Evolutionary conservation across 1,284 basidiomycete species (phyloP), one percentile per base, ranked within the genome.

Genomic region (Ustilago loliicola): DNA sequence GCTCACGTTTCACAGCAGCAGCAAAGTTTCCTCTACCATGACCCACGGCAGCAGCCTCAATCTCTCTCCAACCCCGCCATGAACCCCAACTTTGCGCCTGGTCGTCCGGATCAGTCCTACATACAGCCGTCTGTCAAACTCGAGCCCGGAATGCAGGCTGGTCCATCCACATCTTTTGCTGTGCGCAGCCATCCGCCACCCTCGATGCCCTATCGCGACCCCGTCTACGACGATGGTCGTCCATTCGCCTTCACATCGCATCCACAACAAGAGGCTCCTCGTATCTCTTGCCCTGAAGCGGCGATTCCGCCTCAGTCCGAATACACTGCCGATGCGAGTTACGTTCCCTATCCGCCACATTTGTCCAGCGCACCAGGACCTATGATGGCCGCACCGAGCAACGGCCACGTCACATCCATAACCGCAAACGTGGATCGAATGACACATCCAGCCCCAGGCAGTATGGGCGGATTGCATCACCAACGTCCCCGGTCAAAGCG

Each of bases 11-110:
- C 71, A 10, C 61, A 64, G 42, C 65, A 63, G 25, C 64, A 67
- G 34, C 61, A 64, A n/a, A 55, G 54, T 34, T 58, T 73, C 57
- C 68, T 73, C 50, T 73, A 73, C 40, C 65, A 73, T 58, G 65
- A 73, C 27, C 71, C 65, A 34, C 71, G 71, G 9, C 71, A 73
- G 13, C 71, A 68, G 45, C 8, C 47, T n/a, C 70, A 72, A 48
- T 19, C 56, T 13, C 53, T 61, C 9, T 17, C 65, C 1, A 51
- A 42, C 19, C 57, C 60, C 25, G 65, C 27, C 34, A 65, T 68
- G 61, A 68, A 55, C 17, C 29, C 65, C 7, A 34, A 27, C 25
- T 67, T 61, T 19, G 56, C 51, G 9, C 29, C 47, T 5, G 38
- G 27, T 54, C 65, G 65, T 42, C 47, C 65, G 3, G 65, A 68